These are phyloP conservation scores for Hanseniaspora clermontiae DNA, from an alignment of 805 yeast species.

Conservation along the genomic window DNA sequence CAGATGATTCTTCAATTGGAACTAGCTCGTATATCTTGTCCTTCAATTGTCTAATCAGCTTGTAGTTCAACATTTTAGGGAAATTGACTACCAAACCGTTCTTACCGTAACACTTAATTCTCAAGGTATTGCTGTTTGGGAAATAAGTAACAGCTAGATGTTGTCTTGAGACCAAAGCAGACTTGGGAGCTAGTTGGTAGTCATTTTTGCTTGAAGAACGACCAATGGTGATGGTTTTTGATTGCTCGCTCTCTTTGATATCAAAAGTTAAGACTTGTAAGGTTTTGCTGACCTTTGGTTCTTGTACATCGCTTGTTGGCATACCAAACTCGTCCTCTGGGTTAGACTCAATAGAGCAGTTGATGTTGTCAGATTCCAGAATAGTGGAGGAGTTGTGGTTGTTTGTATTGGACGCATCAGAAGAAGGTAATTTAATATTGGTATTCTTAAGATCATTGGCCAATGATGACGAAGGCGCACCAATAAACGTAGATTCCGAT, in stretches of 20 bases:
- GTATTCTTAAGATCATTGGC: background rate
- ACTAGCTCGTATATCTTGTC: conserved; percentile 22
- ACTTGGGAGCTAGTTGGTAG: conserved; percentile 22
- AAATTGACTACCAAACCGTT: conserved; percentile 65
- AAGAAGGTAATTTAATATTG: background rate
- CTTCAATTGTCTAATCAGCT: conserved; percentile 19
- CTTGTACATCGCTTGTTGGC: conserved; percentile 1
- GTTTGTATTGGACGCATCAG: background rate
- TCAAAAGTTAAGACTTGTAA: conserved; percentile 16
- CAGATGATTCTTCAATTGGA: conserved; percentile 3
- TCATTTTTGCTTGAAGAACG: conserved; percentile 25
- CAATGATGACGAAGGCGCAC: background rate
- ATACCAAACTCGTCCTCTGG: conserved; percentile 12
- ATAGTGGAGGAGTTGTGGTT: background rate
- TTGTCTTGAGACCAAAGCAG: conserved; percentile 25
- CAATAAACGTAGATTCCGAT: background rate
- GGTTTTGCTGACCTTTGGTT: background rate
- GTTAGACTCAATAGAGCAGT: background rate
- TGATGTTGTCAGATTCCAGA: conserved; percentile 1
- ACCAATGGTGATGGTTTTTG: conserved; percentile 19
- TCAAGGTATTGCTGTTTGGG: conserved; percentile 31
- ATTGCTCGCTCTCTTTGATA: conserved; percentile 15
- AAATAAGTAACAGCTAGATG: conserved; percentile 32
- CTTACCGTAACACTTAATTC: conserved; percentile 62
- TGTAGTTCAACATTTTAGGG: conserved; percentile 36